Conservation (phyloP, 495 filamentous ascomycete species). For the Collariella sp. region DNA sequence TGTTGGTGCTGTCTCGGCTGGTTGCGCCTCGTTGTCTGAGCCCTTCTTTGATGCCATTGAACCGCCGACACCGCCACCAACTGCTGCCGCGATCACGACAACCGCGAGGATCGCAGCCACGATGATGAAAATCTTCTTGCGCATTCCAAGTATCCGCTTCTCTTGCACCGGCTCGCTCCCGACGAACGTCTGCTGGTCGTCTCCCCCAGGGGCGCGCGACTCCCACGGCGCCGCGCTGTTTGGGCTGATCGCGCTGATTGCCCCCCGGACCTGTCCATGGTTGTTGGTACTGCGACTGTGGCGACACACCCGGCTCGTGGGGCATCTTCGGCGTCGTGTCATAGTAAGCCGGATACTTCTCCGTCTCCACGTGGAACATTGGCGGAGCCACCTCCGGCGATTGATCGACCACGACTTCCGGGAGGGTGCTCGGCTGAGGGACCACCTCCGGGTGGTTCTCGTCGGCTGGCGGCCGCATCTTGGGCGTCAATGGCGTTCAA, state of each 20-base stretch:
- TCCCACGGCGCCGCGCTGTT: conserved; percentile 17
- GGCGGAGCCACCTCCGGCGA: conserved; percentile 11
- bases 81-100: conserved; percentile 17
- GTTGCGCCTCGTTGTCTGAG: background rate
- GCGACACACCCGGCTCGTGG: background rate
- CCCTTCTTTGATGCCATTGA: conserved; percentile 1
- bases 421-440: background rate
- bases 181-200: background rate
- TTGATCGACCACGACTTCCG: conserved; percentile 16
- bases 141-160: conserved; percentile 19
- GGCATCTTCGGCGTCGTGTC: conserved; percentile 21
- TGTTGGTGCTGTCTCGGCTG: background rate
- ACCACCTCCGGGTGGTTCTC: conserved; percentile 25
- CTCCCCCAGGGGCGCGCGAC: background rate
- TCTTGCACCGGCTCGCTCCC: background rate
- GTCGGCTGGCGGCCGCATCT: conserved; percentile 16
- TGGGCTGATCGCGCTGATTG: conserved; percentile 3
- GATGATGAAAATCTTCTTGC: conserved; percentile 20
- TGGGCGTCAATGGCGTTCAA: background rate
- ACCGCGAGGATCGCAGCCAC: conserved; percentile 8
- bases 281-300: background rate
- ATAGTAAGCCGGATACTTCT: conserved; percentile 22
- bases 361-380: conserved; percentile 3
- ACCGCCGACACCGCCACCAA: conserved; percentile 25
- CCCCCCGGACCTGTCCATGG: background rate